Conservation (phyloP, 2,329 filamentous ascomycete species). For the Penicillium sp. region DNA sequence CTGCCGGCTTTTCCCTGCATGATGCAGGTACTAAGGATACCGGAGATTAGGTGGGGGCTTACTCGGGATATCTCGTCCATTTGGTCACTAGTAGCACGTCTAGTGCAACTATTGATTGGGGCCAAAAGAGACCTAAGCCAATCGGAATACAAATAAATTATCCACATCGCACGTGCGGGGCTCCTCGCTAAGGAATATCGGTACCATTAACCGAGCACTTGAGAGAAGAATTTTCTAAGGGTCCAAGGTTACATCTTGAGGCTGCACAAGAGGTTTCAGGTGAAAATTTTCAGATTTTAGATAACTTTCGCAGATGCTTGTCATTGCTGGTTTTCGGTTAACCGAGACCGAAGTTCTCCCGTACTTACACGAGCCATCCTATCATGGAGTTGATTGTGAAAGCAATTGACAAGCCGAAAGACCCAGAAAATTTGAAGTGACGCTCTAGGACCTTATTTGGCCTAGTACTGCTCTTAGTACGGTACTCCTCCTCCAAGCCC, state of each 20-base stretch:
- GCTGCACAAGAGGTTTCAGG: not conserved
- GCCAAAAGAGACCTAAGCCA: too few species aligned
- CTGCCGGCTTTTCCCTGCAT: too few species aligned
- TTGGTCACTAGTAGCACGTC: too few species aligned
- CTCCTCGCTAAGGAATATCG: too few species aligned
- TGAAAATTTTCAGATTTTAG: not conserved
- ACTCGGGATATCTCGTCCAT: too few species aligned
- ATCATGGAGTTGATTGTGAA: not conserved
- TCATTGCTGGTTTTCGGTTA: not conserved
- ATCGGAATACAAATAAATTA: too few species aligned
- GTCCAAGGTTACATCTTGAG: not conserved
- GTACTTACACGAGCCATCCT: not conserved
- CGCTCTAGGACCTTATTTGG: not conserved
- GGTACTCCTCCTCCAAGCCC: not conserved
- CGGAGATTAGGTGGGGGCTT: too few species aligned
- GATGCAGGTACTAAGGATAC: too few species aligned
- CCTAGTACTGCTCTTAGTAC: not conserved
- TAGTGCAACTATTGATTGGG: too few species aligned
- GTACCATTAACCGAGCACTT: too few species aligned
- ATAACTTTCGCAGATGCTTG: not conserved
- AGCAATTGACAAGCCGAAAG: too few species aligned
- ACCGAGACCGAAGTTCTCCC: not conserved
- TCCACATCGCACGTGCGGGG: too few species aligned
- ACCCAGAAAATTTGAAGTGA: not conserved
- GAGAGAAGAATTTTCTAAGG: not conserved